Evolutionary conservation across 495 filamentous ascomycete species (phyloP).

Genomic region (Oleoguttula mirabilis): DNA sequence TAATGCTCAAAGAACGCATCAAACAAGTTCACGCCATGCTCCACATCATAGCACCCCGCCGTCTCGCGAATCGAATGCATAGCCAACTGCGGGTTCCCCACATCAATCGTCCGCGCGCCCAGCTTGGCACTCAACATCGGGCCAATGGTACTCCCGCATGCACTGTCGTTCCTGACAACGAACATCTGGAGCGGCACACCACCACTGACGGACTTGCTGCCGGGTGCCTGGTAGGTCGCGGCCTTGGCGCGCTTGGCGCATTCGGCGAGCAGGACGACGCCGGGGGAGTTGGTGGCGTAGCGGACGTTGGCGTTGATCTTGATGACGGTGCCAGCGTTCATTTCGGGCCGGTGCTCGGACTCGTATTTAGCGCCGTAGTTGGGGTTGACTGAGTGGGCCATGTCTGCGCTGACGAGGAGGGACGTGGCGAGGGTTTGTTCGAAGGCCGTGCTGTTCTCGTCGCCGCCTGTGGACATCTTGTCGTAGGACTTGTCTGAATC

Average conservation of each 20-base stretch:
- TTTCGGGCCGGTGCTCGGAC: constrained; percentile 73
- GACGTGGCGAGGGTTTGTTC: constrained; percentile 88
- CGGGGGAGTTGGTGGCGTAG: constrained; percentile 91
- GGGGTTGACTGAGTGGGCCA: constrained; percentile 90
- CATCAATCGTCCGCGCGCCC: constrained; percentile 75
- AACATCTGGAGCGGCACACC: constrained; percentile 85
- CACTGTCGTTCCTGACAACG: constrained; percentile 88
- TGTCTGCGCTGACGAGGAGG: constrained; percentile 92
- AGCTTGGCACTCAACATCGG: constrained; percentile 82
- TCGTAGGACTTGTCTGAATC: constrained; percentile 42
- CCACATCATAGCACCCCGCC: constrained; percentile 75
- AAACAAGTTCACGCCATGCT: constrained; percentile 76
- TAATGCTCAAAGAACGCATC: constrained; percentile 77
- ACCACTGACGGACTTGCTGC: constrained; percentile 10
- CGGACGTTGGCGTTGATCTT: constrained; percentile 97
- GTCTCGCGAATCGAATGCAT: constrained; percentile 98
- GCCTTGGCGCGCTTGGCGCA: constrained; percentile 53
- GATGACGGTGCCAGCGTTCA: constrained; percentile 93
- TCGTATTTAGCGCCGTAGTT: constrained; percentile 93
- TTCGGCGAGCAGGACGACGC: constrained; percentile 85
- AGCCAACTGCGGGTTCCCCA: constrained; percentile 89
- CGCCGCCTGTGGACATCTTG: constrained; percentile 29
- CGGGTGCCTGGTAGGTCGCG: constrained; percentile 23
- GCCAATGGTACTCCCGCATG: constrained; percentile 91
- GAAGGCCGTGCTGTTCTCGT: constrained; percentile 62